phyloP scores from a whole-genome alignment of 441 rosid genomes.

The Sinapis alba region DNA sequence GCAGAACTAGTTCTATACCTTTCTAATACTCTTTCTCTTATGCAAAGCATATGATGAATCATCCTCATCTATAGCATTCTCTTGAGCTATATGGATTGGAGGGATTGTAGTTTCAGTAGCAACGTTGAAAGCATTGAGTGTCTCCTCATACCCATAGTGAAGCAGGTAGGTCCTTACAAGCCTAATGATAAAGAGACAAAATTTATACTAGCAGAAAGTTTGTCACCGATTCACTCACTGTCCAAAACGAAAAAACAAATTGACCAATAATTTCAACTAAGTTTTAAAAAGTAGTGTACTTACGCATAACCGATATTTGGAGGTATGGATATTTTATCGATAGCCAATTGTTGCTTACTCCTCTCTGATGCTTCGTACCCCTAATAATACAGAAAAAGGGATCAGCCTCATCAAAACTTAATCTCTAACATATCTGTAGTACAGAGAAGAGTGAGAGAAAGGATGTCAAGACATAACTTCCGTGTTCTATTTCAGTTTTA shows the following conservation, averaged over 20 bases:
- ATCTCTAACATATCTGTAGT: slow-evolving; percentile 2
- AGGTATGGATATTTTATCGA: slow-evolving; percentile 65
- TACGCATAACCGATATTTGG: slow-evolving; percentile 74
- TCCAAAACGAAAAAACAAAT: not conserved
- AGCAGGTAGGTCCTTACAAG: slow-evolving; percentile 85
- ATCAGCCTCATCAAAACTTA: slow-evolving; percentile 3
- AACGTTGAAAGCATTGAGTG: slow-evolving; percentile 81
- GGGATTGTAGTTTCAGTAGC: slow-evolving; percentile 76
- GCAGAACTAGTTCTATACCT: slow-evolving; percentile 52
- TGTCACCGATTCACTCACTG: slow-evolving; percentile 10
- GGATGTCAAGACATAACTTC: not conserved
- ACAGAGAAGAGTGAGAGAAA: not conserved
- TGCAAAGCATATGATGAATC: slow-evolving; percentile 69
- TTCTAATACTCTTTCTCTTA: slow-evolving; percentile 75
- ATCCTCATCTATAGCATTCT: slow-evolving; percentile 64
- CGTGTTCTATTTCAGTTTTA: not conserved
- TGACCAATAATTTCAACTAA: not conserved
- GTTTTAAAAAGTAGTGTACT: slow-evolving; percentile 26
- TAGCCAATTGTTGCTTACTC: slow-evolving; percentile 60
- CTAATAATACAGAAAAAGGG: slow-evolving; percentile 39
- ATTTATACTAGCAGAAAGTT: slow-evolving; percentile 11
- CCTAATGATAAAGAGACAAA: slow-evolving; percentile 46
- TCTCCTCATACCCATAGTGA: slow-evolving; percentile 94
- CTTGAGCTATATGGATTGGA: slow-evolving; percentile 63
- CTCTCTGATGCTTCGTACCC: slow-evolving; percentile 83